Evolutionary conservation across 1,284 basidiomycete genomes (phyloP).

Genomic region (Trichosporon asahii): DNA sequence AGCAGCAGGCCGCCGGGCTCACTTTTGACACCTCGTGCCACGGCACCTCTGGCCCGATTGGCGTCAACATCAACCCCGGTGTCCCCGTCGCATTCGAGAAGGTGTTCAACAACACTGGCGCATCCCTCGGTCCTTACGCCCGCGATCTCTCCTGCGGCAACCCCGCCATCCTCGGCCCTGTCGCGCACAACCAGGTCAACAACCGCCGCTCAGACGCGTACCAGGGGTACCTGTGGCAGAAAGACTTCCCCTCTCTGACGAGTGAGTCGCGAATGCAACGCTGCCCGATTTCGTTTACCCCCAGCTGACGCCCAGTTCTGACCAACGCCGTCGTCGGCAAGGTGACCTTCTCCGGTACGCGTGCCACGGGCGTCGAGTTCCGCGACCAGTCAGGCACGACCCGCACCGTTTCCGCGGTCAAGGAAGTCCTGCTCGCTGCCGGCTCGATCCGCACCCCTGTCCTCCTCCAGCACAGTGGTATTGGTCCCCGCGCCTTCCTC

Average conservation of each 20-base stretch:
- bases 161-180: constrained; percentile 34
- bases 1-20: constrained; percentile 29
- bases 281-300: too few species aligned
- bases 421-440: constrained; percentile 53
- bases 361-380: constrained; percentile 40
- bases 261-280: constrained; percentile 27
- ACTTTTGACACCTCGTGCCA: constrained; percentile 32
- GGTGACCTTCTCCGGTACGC: constrained; percentile 28
- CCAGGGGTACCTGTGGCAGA: constrained; percentile 37
- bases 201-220: constrained; percentile 37
- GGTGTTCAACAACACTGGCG: constrained; percentile 32
- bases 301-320: constrained; percentile 27
- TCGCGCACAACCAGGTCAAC: constrained; percentile 34
- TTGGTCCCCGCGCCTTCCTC: constrained; percentile 48
- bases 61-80: constrained; percentile 27
- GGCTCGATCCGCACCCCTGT: constrained; percentile 53
- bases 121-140: constrained; percentile 30
- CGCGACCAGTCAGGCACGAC: constrained; percentile 27
- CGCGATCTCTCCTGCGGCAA: constrained; percentile 41
- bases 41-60: constrained; percentile 30
- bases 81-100: constrained; percentile 30
- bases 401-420: constrained; percentile 41
- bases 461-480: constrained; percentile 53
- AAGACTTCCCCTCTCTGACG: constrained; percentile 36
- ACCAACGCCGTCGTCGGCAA: constrained; percentile 36